Percentiles rank a stretch among this genome's conserved stretches.
phyloP scores from a whole-genome alignment of 2,329 filamentous ascomycete species.

The Fusarium bulbicola region DNA sequence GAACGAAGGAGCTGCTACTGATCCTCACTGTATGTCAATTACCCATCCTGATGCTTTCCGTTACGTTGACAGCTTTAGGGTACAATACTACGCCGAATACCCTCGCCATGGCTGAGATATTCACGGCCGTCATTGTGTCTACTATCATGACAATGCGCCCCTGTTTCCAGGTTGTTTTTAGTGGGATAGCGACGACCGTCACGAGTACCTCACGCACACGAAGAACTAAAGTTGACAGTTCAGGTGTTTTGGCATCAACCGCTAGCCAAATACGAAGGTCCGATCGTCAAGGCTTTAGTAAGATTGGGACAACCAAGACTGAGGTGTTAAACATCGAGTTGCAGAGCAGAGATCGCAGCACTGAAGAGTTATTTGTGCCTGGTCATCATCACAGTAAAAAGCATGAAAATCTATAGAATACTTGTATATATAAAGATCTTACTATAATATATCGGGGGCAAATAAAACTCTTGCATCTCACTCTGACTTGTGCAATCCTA shows the following conservation, averaged over 20 bases:
- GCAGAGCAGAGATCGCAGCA: neutral
- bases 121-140: neutral
- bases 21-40: neutral
- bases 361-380: neutral
- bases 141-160: conserved; percentile 4
- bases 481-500: too few species aligned
- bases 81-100: neutral
- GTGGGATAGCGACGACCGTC: neutral
- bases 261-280: neutral
- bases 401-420: neutral
- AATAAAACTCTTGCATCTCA: too few species aligned
- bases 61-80: neutral
- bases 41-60: rapidly evolving
- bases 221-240: neutral
- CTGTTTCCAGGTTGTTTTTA: neutral
- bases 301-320: neutral
- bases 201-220: neutral
- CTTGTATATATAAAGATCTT: too few species aligned
- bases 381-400: neutral
- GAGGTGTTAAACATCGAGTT: neutral
- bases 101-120: conserved; percentile 3
- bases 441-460: rapidly evolving
- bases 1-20: neutral
- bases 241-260: neutral
- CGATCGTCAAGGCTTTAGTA: neutral